A percentile compares a stretch with the other conserved stretches of the same genome.
Conservation (phyloP, 2,329 filamentous ascomycete species). For the Chaetomiaceae sp. region DNA sequence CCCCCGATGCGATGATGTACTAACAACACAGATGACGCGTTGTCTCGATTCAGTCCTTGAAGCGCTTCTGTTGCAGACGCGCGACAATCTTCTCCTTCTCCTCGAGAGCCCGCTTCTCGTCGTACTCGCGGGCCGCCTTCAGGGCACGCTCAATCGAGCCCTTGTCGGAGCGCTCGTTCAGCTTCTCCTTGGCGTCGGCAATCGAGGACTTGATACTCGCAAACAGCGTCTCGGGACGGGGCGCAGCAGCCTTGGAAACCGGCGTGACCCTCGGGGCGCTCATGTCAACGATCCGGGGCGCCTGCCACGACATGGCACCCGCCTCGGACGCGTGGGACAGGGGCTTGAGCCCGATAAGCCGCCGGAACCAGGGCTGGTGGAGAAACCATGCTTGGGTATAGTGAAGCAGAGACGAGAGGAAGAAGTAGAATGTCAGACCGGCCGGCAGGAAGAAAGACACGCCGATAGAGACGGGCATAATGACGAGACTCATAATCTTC, state of each 20-base stretch:
- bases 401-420: constrained; percentile 37
- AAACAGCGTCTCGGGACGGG: constrained; percentile 13
- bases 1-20: background rate
- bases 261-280: constrained; percentile 13
- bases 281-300: constrained; percentile 30
- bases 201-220: constrained; percentile 18
- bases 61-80: constrained; percentile 15
- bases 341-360: constrained; percentile 35
- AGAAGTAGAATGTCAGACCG: constrained; percentile 60
- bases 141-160: constrained; percentile 4
- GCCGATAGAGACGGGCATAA: constrained; percentile 30
- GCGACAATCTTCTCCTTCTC: constrained; percentile 24
- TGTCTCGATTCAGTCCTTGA: constrained; percentile 7
- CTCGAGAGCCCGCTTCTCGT: constrained; percentile 27
- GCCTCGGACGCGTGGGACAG: constrained; percentile 11
- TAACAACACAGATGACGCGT: background rate
- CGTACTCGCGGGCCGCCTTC: constrained; percentile 28
- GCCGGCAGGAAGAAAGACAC: constrained; percentile 46
- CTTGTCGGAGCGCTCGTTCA: constrained; percentile 17
- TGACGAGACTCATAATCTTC: constrained; percentile 33
- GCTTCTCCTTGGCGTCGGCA: constrained; percentile 18
- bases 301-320: constrained; percentile 25
- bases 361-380: constrained; percentile 36
- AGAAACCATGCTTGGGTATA: constrained; percentile 42
- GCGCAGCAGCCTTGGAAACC: background rate